phyloP scores from a whole-genome alignment of 2,329 filamentous ascomycete genomes.

The Fusarium sp. region DNA sequence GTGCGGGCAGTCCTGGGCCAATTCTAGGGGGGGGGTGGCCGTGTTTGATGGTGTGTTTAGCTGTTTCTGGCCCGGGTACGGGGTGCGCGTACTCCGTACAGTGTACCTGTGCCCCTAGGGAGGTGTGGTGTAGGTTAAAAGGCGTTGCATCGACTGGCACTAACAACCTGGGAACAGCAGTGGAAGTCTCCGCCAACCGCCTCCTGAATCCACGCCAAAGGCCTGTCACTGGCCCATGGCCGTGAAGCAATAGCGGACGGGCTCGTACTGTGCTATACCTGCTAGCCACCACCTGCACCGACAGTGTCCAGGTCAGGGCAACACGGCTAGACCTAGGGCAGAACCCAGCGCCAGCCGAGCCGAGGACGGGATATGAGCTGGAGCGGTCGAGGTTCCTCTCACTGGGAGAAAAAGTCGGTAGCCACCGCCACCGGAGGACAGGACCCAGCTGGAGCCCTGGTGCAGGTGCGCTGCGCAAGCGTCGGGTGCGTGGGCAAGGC shows the following conservation, averaged over 20 bases:
- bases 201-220: conserved; percentile 30
- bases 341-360: not conserved
- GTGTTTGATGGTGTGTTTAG: conserved; percentile 14
- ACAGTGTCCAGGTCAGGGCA: conserved; percentile 3
- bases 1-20: conserved; percentile 10
- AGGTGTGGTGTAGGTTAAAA: conserved; percentile 3
- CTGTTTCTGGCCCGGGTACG: conserved; percentile 8
- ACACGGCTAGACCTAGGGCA: not conserved
- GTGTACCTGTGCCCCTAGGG: not conserved
- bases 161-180: conserved; percentile 13
- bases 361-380: conserved; percentile 11
- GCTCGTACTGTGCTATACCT: not conserved
- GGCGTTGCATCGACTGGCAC: conserved; percentile 22
- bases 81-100: conserved; percentile 1
- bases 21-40: conserved; percentile 2
- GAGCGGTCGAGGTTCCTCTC: conserved; percentile 6
- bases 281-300: not conserved
- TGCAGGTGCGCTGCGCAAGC: not conserved
- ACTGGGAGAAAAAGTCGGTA: conserved; percentile 21
- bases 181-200: conserved; percentile 13
- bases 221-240: not conserved
- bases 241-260: not conserved
- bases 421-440: conserved; percentile 32
- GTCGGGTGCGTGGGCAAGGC: conserved; percentile 1
- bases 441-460: not conserved